A percentile compares a stretch with the other conserved stretches of the same genome.
These are phyloP conservation scores for Hibiscus trionum DNA, from an alignment of 345 rosid species.

Conservation along the genomic window DNA sequence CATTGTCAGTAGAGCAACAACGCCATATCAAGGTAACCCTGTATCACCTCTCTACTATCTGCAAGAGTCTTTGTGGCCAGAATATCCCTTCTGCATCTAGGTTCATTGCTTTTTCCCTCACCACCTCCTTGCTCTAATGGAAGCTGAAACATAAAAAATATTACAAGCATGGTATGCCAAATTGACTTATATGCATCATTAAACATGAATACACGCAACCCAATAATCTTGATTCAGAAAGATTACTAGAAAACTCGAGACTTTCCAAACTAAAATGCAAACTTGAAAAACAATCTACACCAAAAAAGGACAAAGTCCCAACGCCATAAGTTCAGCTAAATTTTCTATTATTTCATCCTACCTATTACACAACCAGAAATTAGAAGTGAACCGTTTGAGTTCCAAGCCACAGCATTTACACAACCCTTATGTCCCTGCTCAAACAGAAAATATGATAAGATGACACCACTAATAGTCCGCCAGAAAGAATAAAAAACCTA, in stretches of 20 bases:
- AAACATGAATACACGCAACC: neutral
- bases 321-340: neutral
- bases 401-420: too few relatives aligned
- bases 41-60: slow-evolving; percentile 80
- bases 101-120: slow-evolving; percentile 91
- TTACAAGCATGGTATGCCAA: too few relatives aligned
- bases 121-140: slow-evolving; percentile 99
- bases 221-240: too few relatives aligned
- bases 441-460: too few relatives aligned
- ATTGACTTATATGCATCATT: neutral
- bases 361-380: too few relatives aligned
- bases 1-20: too few relatives aligned
- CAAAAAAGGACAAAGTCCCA: neutral
- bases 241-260: neutral
- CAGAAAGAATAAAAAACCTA: slow-evolving; percentile 7
- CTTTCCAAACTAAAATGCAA: too few relatives aligned
- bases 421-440: too few relatives aligned
- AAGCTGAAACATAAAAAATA: slow-evolving; percentile 24
- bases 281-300: neutral
- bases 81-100: slow-evolving; percentile 97
- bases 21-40: neutral
- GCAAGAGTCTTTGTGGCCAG: slow-evolving; percentile 89
- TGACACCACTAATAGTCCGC: too few relatives aligned
- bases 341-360: too few relatives aligned
- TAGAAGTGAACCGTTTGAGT: too few relatives aligned